phyloP scores from a whole-genome alignment of 2,329 filamentous ascomycete species.

The Aspergillus pseudoterreus region DNA sequence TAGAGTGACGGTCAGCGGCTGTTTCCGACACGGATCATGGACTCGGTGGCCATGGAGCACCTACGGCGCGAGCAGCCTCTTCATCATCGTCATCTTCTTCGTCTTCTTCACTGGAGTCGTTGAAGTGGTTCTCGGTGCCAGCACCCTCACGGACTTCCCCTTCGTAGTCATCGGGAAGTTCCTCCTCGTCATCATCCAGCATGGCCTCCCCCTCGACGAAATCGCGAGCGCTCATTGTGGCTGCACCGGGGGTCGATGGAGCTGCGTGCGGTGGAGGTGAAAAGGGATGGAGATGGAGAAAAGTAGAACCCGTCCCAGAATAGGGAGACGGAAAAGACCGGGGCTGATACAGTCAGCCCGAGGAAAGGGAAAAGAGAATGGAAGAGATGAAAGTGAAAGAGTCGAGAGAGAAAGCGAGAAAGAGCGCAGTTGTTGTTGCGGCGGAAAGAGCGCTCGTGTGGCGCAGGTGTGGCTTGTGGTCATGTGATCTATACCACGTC shows the following conservation, averaged over 20 bases:
- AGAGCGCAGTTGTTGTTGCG: not conserved
- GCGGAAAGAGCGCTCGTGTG: not conserved
- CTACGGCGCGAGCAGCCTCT: slow-evolving; percentile 73
- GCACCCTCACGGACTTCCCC: slow-evolving; percentile 52
- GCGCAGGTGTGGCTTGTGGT: not conserved
- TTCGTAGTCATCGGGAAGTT: slow-evolving; percentile 68
- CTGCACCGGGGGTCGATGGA: slow-evolving; percentile 4
- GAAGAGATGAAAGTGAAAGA: not conserved
- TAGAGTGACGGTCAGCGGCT: slow-evolving; percentile 14
- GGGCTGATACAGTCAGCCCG: not conserved
- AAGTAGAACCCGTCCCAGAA: not conserved
- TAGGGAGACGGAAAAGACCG: not conserved
- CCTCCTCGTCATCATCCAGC: slow-evolving; percentile 80
- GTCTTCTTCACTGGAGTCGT: slow-evolving; percentile 89
- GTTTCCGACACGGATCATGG: no score
- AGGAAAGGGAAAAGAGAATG: not conserved
- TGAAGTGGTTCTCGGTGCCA: slow-evolving; percentile 48
- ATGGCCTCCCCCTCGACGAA: slow-evolving; percentile 83
- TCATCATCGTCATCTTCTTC: slow-evolving; percentile 90
- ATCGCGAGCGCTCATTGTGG: slow-evolving; percentile 59
- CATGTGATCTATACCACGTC: no score
- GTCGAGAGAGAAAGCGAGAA: slow-evolving; percentile 1
- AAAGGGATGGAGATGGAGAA: not conserved
- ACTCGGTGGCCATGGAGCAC: slow-evolving; percentile 17
- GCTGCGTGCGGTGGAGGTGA: slow-evolving; percentile 2